These are phyloP conservation scores for Vitis hybrid DNA, from an alignment of 177 flowering plant genomes.

Conservation along the genomic window DNA sequence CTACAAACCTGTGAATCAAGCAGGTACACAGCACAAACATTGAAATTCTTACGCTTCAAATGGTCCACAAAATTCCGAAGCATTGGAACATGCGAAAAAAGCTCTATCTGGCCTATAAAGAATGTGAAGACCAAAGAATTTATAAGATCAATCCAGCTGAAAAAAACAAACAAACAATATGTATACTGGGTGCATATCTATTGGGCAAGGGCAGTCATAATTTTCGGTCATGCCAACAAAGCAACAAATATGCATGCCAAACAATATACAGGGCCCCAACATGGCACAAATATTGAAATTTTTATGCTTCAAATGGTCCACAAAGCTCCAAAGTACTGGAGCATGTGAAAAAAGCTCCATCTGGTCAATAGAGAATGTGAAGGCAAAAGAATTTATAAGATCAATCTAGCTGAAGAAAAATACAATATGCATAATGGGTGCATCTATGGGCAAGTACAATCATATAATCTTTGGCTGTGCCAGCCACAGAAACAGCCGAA, in stretches of 20 bases:
- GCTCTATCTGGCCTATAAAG: conserved; percentile 87
- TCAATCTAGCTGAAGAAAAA: not conserved
- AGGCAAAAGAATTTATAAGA: not conserved
- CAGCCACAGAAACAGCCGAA: too few relatives aligned
- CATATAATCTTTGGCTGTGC: too few relatives aligned
- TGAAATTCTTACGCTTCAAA: conserved; percentile 81
- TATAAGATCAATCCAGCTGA: not conserved
- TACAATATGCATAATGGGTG: not conserved
- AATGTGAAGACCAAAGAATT: not conserved
- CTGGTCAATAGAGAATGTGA: conserved; percentile 51
- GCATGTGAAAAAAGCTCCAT: conserved; percentile 96
- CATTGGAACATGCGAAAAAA: conserved; percentile 90
- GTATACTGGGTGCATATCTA: not conserved
- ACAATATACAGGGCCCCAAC: conserved; percentile 4
- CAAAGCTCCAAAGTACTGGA: conserved; percentile 83
- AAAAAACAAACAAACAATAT: not conserved
- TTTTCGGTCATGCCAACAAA: too few relatives aligned
- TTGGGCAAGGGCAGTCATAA: too few relatives aligned
- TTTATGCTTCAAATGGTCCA: conserved; percentile 83
- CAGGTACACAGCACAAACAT: conserved; percentile 91
- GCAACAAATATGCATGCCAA: too few relatives aligned
- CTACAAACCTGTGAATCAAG: conserved; percentile 91
- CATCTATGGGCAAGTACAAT: too few relatives aligned
- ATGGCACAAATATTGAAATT: conserved; percentile 93
- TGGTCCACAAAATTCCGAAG: conserved; percentile 89